Percentiles rank a stretch among this genome's conserved stretches.
These are phyloP conservation scores for Herpetomonas samuelpessoai DNA, from an alignment of 208 protist species.

Conservation along the genomic window DNA sequence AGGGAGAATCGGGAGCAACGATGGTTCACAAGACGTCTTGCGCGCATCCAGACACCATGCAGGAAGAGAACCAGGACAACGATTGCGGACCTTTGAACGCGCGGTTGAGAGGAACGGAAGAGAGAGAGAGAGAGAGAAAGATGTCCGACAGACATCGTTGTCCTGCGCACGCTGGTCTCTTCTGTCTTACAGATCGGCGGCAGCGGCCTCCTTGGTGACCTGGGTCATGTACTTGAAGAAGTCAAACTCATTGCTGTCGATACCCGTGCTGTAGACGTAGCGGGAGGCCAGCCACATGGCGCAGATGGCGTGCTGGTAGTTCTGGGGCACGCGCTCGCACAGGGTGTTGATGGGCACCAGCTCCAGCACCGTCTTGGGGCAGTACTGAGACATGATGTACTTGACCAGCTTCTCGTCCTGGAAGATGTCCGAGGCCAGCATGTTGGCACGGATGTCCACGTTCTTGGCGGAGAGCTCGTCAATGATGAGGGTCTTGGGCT, in stretches of 20 bases:
- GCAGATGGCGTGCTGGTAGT: slow-evolving; percentile 94
- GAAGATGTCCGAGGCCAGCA: slow-evolving; percentile 83
- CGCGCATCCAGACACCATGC: too few species aligned
- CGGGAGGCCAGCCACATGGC: slow-evolving; percentile 87
- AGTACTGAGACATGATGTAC: slow-evolving; percentile 73
- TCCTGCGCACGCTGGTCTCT: not conserved
- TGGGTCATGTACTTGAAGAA: slow-evolving; percentile 90
- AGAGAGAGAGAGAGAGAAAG: slow-evolving; percentile 9
- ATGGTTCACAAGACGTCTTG: too few species aligned
- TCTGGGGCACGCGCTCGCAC: slow-evolving; percentile 86
- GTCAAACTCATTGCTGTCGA: slow-evolving; percentile 86
- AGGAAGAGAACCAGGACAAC: too few species aligned
- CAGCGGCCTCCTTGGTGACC: slow-evolving; percentile 27
- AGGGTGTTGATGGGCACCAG: slow-evolving; percentile 83
- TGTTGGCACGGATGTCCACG: slow-evolving; percentile 77
- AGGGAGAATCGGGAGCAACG: too few species aligned
- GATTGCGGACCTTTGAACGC: too few species aligned
- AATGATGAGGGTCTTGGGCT: slow-evolving; percentile 71
- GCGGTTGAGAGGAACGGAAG: too few species aligned
- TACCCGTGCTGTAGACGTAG: slow-evolving; percentile 92
- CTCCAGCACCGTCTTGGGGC: slow-evolving; percentile 75
- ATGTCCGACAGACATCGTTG: not conserved
- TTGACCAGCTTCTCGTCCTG: slow-evolving; percentile 71
- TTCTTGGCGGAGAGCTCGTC: slow-evolving; percentile 90
- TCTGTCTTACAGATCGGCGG: not conserved